These are phyloP conservation scores for Tulasnella sp. DNA, from an alignment of 768 basidiomycete species.

Conservation along the genomic window DNA sequence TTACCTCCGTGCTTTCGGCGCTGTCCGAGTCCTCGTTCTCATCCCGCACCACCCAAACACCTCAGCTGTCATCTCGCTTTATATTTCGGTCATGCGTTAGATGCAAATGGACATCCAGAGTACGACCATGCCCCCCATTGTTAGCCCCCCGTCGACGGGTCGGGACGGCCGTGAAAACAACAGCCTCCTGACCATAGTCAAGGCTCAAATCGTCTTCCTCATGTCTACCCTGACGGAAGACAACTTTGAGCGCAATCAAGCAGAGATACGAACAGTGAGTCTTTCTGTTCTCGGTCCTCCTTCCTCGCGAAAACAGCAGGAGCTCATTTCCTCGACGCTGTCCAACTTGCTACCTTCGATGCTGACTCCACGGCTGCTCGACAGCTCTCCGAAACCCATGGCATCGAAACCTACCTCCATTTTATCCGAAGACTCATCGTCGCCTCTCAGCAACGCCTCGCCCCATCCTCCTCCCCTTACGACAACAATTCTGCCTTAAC, in stretches of 20 bases:
- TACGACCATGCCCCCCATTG: constrained; percentile 4
- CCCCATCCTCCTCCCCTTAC: constrained; percentile 49
- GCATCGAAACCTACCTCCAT: constrained; percentile 93
- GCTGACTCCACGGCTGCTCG: constrained; percentile 20
- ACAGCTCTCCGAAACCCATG: constrained; percentile 94
- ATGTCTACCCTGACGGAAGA: constrained; percentile 95
- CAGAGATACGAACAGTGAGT: constrained; percentile 90
- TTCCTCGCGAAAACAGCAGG: not conserved
- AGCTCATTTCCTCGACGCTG: not conserved
- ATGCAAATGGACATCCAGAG: constrained; percentile 1
- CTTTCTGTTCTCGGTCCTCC: constrained; percentile 2
- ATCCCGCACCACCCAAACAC: constrained; percentile 3
- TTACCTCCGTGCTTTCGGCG: constrained; percentile 1
- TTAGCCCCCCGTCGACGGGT: constrained; percentile 4
- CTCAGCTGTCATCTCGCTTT: constrained; percentile 4
- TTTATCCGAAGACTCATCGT: constrained; percentile 94
- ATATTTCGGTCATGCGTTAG: constrained; percentile 10
- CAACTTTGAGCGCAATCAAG: constrained; percentile 88
- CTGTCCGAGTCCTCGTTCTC: constrained; percentile 1
- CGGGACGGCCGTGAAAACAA: constrained; percentile 19
- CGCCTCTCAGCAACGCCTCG: constrained; percentile 68
- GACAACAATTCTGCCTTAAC: constrained; percentile 61
- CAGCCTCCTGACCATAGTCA: constrained; percentile 73
- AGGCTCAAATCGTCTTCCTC: constrained; percentile 95
- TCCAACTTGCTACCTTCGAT: constrained; percentile 1